These are phyloP conservation scores for Cyphellophora attinorum DNA, from an alignment of 2,329 filamentous ascomycete genomes.

Conservation along the genomic window DNA sequence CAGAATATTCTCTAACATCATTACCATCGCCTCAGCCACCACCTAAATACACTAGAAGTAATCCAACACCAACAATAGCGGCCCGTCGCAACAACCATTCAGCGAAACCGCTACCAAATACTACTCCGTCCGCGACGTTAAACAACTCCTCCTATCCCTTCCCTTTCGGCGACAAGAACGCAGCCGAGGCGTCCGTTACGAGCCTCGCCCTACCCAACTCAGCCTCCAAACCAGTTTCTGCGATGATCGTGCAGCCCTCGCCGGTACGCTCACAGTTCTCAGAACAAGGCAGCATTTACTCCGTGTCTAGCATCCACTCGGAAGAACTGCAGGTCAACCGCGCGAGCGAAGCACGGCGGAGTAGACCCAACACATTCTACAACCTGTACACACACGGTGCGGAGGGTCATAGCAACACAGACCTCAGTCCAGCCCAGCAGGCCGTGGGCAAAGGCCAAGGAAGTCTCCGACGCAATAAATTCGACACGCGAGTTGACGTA, in stretches of 20 bases:
- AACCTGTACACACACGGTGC: not conserved
- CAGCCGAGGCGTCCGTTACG: not conserved
- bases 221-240: slow-evolving; percentile 1
- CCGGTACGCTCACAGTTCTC: not conserved
- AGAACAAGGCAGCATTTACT: not conserved
- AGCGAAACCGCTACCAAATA: not conserved
- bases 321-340: not conserved
- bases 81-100: not conserved
- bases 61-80: not conserved
- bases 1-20: not conserved
- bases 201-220: not conserved
- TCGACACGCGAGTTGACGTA: not conserved
- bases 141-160: not conserved
- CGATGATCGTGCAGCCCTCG: not conserved
- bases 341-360: not conserved
- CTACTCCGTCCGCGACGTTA: not conserved
- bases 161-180: not conserved
- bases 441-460: not conserved
- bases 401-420: not conserved
- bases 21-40: not conserved
- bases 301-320: not conserved
- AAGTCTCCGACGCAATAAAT: not conserved
- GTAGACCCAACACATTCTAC: not conserved
- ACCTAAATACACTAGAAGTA: not conserved
- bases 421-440: not conserved